Evolutionary conservation across 192 early-diverging fungal genomes (phyloP).

Genomic region (Umbelopsis sp.): DNA sequence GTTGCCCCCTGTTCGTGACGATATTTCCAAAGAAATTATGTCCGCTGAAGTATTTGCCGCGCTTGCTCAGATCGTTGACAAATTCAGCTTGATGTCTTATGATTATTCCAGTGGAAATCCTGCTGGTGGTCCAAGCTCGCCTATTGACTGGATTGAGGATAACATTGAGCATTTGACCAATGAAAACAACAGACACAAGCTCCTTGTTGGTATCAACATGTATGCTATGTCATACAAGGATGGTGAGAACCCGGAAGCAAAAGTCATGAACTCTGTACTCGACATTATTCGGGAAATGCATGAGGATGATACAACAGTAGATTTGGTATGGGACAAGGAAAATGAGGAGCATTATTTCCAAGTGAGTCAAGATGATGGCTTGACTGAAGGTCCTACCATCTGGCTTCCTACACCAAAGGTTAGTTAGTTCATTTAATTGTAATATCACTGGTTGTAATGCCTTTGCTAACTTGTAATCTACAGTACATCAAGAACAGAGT

Average conservation of each 20-base stretch:
- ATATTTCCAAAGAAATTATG: slow-evolving; percentile 21
- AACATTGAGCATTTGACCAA: slow-evolving; percentile 38
- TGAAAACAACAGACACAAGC: slow-evolving; percentile 30
- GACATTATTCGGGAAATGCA: slow-evolving; percentile 31
- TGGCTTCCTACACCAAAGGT: slow-evolving; percentile 39
- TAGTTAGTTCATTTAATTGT: neutral
- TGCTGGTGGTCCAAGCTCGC: slow-evolving; percentile 35
- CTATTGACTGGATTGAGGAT: slow-evolving; percentile 46
- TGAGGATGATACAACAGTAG: slow-evolving; percentile 23
- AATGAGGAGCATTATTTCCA: neutral
- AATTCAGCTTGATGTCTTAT: slow-evolving; percentile 46
- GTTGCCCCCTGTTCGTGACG: slow-evolving; percentile 31
- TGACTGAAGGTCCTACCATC: slow-evolving; percentile 19
- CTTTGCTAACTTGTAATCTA: neutral
- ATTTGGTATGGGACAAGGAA: slow-evolving; percentile 15
- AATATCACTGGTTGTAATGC: neutral
- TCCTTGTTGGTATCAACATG: slow-evolving; percentile 42
- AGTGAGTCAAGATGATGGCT: slow-evolving; percentile 18
- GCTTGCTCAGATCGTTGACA: slow-evolving; percentile 32
- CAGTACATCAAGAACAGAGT: slow-evolving; percentile 35
- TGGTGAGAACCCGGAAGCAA: slow-evolving; percentile 15
- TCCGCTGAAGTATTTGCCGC: slow-evolving; percentile 20
- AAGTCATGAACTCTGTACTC: slow-evolving; percentile 26
- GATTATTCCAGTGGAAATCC: slow-evolving; percentile 35
- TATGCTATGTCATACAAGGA: slow-evolving; percentile 34